Conservation (phyloP, 129 eudicot species). For the Arctium minus region DNA sequence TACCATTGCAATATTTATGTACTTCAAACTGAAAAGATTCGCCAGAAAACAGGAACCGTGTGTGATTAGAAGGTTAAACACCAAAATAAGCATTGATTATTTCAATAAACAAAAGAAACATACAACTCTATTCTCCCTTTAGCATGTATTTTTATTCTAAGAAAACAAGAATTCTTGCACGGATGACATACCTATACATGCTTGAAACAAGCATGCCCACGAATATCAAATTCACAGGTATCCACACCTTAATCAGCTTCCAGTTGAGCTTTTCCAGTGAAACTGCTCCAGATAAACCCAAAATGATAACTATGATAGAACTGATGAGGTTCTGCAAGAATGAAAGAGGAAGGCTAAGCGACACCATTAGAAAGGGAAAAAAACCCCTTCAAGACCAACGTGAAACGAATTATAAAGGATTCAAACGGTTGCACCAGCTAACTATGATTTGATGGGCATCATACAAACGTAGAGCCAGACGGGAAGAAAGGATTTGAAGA, state of each 20-base stretch:
- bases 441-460: not conserved
- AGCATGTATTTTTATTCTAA: not conserved
- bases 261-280: slow-evolving; percentile 58
- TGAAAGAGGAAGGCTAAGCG: not conserved
- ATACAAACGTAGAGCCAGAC: too few species aligned
- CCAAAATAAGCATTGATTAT: not conserved
- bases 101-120: slow-evolving; percentile 6
- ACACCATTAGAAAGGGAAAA: not conserved
- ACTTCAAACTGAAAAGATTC: slow-evolving; percentile 59
- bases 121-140: not conserved
- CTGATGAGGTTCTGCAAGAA: slow-evolving; percentile 69
- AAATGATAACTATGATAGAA: slow-evolving; percentile 48
- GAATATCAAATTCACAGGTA: slow-evolving; percentile 72
- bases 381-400: not conserved
- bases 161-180: not conserved
- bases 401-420: not conserved
- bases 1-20: slow-evolving; percentile 86
- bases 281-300: slow-evolving; percentile 63
- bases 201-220: slow-evolving; percentile 87
- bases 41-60: slow-evolving; percentile 18
- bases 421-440: not conserved
- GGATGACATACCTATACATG: slow-evolving; percentile 64
- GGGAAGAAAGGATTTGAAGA: too few species aligned
- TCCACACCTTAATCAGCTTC: slow-evolving; percentile 73
- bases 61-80: slow-evolving; percentile 4